These are phyloP conservation scores for Diaporthe citriasiana DNA, from an alignment of 2,329 filamentous ascomycete genomes.

Conservation along the genomic window DNA sequence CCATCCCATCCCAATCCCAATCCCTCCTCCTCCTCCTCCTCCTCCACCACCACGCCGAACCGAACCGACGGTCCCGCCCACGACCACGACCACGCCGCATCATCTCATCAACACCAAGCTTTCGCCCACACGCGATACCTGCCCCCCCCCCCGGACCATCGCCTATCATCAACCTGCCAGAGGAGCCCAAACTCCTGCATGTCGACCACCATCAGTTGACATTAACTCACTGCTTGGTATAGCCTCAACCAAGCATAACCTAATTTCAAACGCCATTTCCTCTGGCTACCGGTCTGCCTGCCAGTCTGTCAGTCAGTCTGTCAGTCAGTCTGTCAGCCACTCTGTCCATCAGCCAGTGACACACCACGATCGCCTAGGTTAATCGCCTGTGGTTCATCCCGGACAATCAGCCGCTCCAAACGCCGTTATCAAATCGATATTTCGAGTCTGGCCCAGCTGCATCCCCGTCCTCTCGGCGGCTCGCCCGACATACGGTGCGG, in stretches of 20 bases:
- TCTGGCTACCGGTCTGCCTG: not conserved
- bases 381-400: not conserved
- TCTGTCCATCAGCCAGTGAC: not conserved
- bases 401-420: not conserved
- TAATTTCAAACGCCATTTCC: not conserved
- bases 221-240: constrained; percentile 4
- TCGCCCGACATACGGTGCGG: constrained; percentile 26
- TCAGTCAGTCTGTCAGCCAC: not conserved
- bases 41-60: constrained; percentile 26
- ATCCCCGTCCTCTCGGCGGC: constrained; percentile 1
- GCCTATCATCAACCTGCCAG: constrained; percentile 1
- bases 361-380: not conserved
- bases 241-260: not conserved
- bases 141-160: not conserved
- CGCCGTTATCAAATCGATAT: not conserved
- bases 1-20: constrained; percentile 5
- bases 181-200: not conserved
- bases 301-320: not conserved
- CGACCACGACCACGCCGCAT: constrained; percentile 9
- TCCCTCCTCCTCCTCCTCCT: constrained; percentile 15
- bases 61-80: constrained; percentile 31
- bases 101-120: constrained; percentile 28
- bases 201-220: not conserved
- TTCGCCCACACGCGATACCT: constrained; percentile 16
- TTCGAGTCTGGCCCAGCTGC: not conserved